Conservation (phyloP, 148 eudicot genomes). For the Camellia granthamiana region DNA sequence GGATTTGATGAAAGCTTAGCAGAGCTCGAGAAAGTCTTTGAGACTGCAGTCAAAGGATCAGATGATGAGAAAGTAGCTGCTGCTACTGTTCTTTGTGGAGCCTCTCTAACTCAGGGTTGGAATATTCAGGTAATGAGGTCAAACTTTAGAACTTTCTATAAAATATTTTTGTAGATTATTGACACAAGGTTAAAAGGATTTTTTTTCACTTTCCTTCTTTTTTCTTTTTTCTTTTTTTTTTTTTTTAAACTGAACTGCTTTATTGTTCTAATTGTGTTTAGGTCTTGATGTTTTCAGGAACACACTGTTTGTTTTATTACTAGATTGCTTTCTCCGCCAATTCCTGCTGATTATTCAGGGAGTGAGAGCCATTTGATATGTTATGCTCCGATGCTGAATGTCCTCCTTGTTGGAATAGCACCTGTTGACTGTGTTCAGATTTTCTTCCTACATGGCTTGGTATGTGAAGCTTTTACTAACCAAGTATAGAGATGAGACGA, state of each 20-base stretch:
- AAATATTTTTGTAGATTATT: background rate
- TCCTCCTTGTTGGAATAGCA: conserved; percentile 79
- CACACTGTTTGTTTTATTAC: conserved; percentile 74
- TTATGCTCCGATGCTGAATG: conserved; percentile 85
- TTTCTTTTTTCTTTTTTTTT: background rate
- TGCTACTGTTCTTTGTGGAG: conserved; percentile 83
- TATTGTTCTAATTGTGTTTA: background rate
- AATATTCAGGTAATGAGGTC: conserved; percentile 66
- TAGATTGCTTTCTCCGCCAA: conserved; percentile 78
- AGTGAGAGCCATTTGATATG: conserved; percentile 68
- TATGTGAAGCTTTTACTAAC: conserved; percentile 36
- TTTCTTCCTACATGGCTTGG: conserved; percentile 92
- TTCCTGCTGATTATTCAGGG: conserved; percentile 55
- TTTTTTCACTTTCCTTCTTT: background rate
- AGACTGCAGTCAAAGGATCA: conserved; percentile 80
- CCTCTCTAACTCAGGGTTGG: conserved; percentile 83
- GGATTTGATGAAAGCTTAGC: conserved; percentile 96
- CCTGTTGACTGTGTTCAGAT: conserved; percentile 90
- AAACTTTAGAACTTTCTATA: background rate
- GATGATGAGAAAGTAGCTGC: conserved; percentile 83
- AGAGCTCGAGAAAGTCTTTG: conserved; percentile 88
- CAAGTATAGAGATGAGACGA: background rate
- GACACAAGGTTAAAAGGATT: no score
- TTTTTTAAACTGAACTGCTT: background rate
- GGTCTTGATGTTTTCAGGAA: conserved; percentile 54